Evolutionary conservation across 352 stramenopile genomes (phyloP).

Genomic region (Phytophthora chlamydospora): DNA sequence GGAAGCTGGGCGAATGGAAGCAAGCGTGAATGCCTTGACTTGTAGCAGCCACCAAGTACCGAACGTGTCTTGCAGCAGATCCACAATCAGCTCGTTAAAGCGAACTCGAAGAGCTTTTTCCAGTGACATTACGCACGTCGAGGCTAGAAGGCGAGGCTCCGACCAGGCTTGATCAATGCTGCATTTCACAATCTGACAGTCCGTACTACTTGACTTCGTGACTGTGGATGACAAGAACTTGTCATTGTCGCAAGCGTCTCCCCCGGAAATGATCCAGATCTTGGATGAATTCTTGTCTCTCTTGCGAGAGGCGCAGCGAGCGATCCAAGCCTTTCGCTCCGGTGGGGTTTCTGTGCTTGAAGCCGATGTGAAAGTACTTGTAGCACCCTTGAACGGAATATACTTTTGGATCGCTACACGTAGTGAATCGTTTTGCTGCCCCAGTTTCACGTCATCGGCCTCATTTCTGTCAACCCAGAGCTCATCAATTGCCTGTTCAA

Average conservation of each 20-base stretch:
- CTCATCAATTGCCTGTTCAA: conserved; percentile 24
- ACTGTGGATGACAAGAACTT: conserved; percentile 4
- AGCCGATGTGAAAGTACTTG: conserved; percentile 3
- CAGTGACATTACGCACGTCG: conserved; percentile 40
- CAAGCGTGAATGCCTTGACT: conserved; percentile 66
- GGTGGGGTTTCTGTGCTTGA: background rate
- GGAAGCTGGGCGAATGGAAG: conserved; percentile 25
- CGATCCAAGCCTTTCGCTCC: conserved; percentile 56
- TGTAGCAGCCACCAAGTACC: conserved; percentile 74
- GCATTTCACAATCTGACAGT: conserved; percentile 71
- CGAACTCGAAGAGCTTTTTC: conserved; percentile 46
- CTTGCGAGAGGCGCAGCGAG: conserved; percentile 58
- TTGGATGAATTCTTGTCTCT: conserved; percentile 48
- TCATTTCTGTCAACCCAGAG: conserved; percentile 15
- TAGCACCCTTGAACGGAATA: conserved; percentile 45
- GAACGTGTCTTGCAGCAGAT: conserved; percentile 58
- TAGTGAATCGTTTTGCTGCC: conserved; percentile 3
- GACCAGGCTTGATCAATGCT: conserved; percentile 57
- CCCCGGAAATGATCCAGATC: conserved; percentile 66
- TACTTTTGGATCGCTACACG: conserved; percentile 53
- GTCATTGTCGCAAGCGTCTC: conserved; percentile 2
- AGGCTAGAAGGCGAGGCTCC: conserved; percentile 44
- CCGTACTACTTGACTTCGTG: conserved; percentile 28
- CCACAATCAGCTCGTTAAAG: conserved; percentile 57
- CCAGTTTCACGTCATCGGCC: background rate